These are phyloP conservation scores for Spinacia oleracea DNA, from an alignment of 179 eudicot species.

Conservation along the genomic window DNA sequence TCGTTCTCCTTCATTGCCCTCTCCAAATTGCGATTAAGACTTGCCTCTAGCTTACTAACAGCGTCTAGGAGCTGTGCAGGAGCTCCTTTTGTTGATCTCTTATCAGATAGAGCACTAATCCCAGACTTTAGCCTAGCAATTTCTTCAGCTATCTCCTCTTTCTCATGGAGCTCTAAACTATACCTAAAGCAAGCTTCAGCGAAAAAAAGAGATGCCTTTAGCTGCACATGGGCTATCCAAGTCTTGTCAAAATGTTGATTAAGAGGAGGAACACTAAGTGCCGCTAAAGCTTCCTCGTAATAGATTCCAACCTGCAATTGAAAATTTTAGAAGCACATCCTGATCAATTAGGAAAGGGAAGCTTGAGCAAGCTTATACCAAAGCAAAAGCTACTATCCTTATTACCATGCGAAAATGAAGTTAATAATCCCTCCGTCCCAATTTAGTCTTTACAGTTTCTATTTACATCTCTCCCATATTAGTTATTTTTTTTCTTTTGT, in stretches of 20 bases:
- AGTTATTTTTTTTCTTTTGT: too few relatives aligned
- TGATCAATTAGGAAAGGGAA: background rate
- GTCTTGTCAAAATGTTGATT: slow-evolving; percentile 82
- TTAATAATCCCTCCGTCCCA: too few relatives aligned
- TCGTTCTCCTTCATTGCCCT: slow-evolving; percentile 97
- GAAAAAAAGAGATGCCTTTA: slow-evolving; percentile 81
- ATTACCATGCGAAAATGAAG: background rate
- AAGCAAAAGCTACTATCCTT: background rate
- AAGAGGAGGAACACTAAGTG: slow-evolving; percentile 76
- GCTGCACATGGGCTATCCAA: slow-evolving; percentile 92
- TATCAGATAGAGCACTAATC: slow-evolving; percentile 66
- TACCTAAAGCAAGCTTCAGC: slow-evolving; percentile 96
- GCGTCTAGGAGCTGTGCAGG: slow-evolving; percentile 89
- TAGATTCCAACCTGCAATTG: slow-evolving; percentile 69
- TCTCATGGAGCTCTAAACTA: slow-evolving; percentile 87
- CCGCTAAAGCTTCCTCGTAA: slow-evolving; percentile 90
- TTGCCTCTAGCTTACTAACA: slow-evolving; percentile 70
- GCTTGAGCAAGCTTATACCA: background rate
- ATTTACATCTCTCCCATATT: too few relatives aligned
- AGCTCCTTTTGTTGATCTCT: slow-evolving; percentile 74
- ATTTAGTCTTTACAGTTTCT: too few relatives aligned
- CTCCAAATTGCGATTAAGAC: slow-evolving; percentile 72
- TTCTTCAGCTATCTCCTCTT: slow-evolving; percentile 98
- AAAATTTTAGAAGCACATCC: background rate
- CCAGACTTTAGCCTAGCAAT: slow-evolving; percentile 84